Evolutionary conservation across 169 alveolate genomes (phyloP), one percentile per base, ranked within the genome.

Genomic region (Eimeria falciformis): DNA sequence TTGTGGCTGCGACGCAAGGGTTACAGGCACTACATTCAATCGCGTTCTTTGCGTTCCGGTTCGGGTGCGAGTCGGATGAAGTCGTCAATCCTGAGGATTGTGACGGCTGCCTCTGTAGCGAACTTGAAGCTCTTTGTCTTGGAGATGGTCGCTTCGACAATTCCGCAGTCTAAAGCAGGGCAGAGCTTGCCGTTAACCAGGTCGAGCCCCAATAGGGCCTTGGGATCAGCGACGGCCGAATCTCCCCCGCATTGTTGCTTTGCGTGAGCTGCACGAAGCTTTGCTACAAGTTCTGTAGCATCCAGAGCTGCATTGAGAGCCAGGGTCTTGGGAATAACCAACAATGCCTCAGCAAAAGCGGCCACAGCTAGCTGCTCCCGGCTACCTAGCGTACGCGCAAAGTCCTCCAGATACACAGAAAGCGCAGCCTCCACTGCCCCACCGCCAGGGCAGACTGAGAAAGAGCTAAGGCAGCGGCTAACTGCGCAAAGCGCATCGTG

Each of bases 101-200:
- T 98, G 69, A 98, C 97, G 17, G 99, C 99, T 5, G 99, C 99
- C 93, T 99, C 99, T 47, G 99, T 99, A 1, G 99, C 99, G 95
- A 98, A 98, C 94, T 97, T 97, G n/a, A 91, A 77, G 18, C 98
- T 95, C 92, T 99, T 98, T 25, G 98, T 96, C 93, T 98, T 99
- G 90, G 98, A 96, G 71, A 98, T 93, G 55, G 99, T 97, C 21
- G 99, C 99, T 90, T 99, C 99, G 46, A 98, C 95, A 25, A 99
- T 99, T 58, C 99, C 99, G 29, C 98, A 99, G 73, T 95, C 95
- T 66, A 98, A 90, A 94, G 98, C 98, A 94, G 98, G 97, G 77
- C 99, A 97, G 23, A 98, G 97, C 83, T 97, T 98, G 47, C 99
- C 99, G 56, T 96, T 97, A 45, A 96, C 90, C 92, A 98, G 94